These are phyloP conservation scores for Starmerella scarabaei DNA, from an alignment of 805 yeast species.

Conservation along the genomic window DNA sequence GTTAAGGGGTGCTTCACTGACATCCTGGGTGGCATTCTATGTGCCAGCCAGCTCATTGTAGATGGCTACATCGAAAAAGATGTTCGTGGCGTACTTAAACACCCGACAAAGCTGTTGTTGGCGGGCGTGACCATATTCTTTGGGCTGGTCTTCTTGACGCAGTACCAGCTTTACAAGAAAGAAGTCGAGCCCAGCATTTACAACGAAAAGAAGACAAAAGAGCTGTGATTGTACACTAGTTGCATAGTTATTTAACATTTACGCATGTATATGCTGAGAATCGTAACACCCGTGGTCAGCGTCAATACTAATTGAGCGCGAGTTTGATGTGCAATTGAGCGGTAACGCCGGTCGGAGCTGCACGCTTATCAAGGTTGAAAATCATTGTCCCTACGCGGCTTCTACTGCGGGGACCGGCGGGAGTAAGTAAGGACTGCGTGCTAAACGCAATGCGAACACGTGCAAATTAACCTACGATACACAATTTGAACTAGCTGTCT, in stretches of 20 bases:
- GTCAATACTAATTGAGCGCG: neutral
- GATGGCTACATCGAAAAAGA: slow-evolving; percentile 30
- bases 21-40: slow-evolving; percentile 32
- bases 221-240: neutral
- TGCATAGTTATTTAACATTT: too few species aligned
- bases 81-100: slow-evolving; percentile 27
- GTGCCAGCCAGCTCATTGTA: slow-evolving; percentile 31
- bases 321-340: too few species aligned
- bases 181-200: slow-evolving; percentile 13
- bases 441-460: too few species aligned
- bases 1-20: slow-evolving; percentile 32
- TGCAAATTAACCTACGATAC: too few species aligned
- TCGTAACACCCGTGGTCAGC: neutral
- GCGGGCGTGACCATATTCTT: slow-evolving; percentile 28
- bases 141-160: slow-evolving; percentile 25
- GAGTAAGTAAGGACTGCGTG: too few species aligned
- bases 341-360: neutral
- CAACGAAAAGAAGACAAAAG: slow-evolving; percentile 8
- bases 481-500: too few species aligned
- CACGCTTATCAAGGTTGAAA: too few species aligned
- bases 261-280: too few species aligned
- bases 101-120: slow-evolving; percentile 36
- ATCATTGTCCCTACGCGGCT: too few species aligned
- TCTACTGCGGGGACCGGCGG: too few species aligned
- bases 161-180: slow-evolving; percentile 20